Conservation (phyloP, 495 filamentous ascomycete genomes). For the Aspergillus bridgeri region DNA sequence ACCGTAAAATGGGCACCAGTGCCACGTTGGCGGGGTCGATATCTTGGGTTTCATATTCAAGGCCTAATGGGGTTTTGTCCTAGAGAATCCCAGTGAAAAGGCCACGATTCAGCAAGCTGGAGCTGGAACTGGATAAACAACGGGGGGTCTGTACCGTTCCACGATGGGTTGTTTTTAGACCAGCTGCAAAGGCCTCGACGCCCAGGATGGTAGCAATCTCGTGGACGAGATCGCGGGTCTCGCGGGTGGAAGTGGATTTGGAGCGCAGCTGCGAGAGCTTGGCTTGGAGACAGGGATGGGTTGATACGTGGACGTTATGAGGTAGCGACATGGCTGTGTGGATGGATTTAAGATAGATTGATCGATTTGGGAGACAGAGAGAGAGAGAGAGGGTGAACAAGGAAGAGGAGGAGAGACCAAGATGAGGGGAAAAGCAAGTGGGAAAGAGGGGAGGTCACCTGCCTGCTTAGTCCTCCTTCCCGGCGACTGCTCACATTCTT, state of each 20-base stretch:
- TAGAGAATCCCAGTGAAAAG: constrained; percentile 22
- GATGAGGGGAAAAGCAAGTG: not conserved
- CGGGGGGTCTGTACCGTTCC: constrained; percentile 24
- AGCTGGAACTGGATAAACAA: not conserved
- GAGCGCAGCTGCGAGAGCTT: constrained; percentile 91
- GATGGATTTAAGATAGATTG: constrained; percentile 5
- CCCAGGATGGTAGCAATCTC: constrained; percentile 82
- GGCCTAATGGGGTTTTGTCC: constrained; percentile 73
- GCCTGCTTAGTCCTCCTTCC: not conserved
- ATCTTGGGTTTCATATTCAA: constrained; percentile 59
- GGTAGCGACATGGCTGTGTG: constrained; percentile 28
- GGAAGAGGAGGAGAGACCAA: not conserved
- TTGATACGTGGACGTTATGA: constrained; percentile 67
- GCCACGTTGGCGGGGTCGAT: constrained; percentile 63
- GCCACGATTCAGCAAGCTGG: not conserved
- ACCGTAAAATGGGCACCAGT: constrained; percentile 88
- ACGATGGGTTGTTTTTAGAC: constrained; percentile 49
- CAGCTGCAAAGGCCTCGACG: constrained; percentile 72
- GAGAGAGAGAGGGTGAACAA: constrained; percentile 11
- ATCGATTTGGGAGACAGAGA: not conserved
- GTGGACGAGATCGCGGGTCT: constrained; percentile 77
- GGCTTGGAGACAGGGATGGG: constrained; percentile 78
- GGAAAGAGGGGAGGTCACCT: not conserved
- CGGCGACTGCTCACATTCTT: not conserved
- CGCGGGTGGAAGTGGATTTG: constrained; percentile 59